A percentile compares a stretch with the other conserved stretches of the same genome.
Evolutionary conservation across 371 early-diverging fungal genomes (phyloP).

Genomic region (Mucor piriformis): DNA sequence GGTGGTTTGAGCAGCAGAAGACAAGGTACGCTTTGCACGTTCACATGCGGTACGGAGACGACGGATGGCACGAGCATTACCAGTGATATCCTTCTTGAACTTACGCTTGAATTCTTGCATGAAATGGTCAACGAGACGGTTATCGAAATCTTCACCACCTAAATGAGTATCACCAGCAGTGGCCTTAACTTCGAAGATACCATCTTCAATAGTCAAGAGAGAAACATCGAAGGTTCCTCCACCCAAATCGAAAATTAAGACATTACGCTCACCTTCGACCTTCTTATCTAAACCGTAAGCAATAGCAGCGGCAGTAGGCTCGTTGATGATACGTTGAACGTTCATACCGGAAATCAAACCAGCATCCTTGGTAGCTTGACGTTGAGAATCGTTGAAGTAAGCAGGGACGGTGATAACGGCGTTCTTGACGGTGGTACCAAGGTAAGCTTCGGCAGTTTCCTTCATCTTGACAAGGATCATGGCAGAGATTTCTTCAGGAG

Average conservation of each 20-base stretch:
- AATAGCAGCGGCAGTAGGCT: slow-evolving; percentile 97
- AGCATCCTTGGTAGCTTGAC: slow-evolving; percentile 98
- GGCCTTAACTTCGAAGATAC: slow-evolving; percentile 93
- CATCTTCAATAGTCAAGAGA: slow-evolving; percentile 90
- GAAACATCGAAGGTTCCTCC: slow-evolving; percentile 99
- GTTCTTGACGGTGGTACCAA: slow-evolving; percentile 78
- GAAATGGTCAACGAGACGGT: slow-evolving; percentile 77
- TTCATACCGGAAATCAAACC: slow-evolving; percentile 90
- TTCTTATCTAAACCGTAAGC: slow-evolving; percentile 93
- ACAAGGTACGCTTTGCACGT: slow-evolving; percentile 94
- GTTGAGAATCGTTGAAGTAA: slow-evolving; percentile 89
- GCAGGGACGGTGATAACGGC: slow-evolving; percentile 85
- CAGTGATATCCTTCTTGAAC: slow-evolving; percentile 71
- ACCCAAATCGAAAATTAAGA: slow-evolving; percentile 97
- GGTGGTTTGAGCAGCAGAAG: slow-evolving; percentile 77
- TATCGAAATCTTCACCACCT: slow-evolving; percentile 98
- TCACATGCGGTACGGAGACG: slow-evolving; percentile 93
- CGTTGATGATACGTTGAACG: slow-evolving; percentile 95
- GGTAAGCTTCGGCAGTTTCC: slow-evolving; percentile 86
- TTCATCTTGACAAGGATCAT: slow-evolving; percentile 94
- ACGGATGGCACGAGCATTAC: slow-evolving; percentile 85
- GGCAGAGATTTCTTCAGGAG: slow-evolving; percentile 94
- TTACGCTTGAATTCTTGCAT: slow-evolving; percentile 84
- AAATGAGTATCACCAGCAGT: slow-evolving; percentile 95
- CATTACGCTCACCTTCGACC: slow-evolving; percentile 71